Evolutionary conservation across 139 green algal species (phyloP), one percentile per base, ranked within the genome.

Genomic region (Diplosphaera chodatii): DNA sequence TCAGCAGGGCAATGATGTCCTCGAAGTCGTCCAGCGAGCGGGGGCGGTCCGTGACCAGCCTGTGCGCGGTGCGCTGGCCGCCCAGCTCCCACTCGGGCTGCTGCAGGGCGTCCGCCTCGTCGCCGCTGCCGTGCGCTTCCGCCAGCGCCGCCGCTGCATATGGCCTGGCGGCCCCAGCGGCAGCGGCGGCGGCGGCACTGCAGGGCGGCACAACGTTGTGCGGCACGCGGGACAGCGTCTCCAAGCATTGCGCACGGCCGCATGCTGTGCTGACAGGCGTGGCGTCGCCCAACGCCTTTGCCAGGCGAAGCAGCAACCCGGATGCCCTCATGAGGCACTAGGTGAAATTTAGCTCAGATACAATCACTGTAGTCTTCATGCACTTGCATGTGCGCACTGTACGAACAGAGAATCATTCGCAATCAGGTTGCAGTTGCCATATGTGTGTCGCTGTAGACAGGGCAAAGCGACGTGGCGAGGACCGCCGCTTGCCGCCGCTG

Each of bases 21-120:
- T 72, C 55, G 30, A 74, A 78, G 40, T 78, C 73, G 2, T 40
- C 33, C 21, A 78, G 56, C 3, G 34, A 59, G 30, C 73, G 73
- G 1, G 66, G 66, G 13, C 33, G 25, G 15, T 78, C 73, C 18
- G 73, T 56, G 30, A 68, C 55, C 0, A 64, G 10, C 32, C n/a
- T 32, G 33, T 34, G 16, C 27, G 25, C 28, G 18, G 27, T 32
- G 27, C 25, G 66, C 25, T 21, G 10, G 3, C 10, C 8, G 25
- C 37, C 37, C 8, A n/a, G 25, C 48, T 59, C 48, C 48, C 48
- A 59, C 16, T 23, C 48, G 13, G 22, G 48, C 48, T 59, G 16
- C 48, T 27, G 48, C 48, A 59, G 16, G 48, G n/a, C n/a, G n/a
- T 59, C 48, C 18, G 18, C 48, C 22, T 23, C 16, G 16, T 23